Evolutionary conservation across 2,329 filamentous ascomycete species (phyloP), one percentile per base, ranked within the genome.

Genomic region (Magnaporthiopsis poae): DNA sequence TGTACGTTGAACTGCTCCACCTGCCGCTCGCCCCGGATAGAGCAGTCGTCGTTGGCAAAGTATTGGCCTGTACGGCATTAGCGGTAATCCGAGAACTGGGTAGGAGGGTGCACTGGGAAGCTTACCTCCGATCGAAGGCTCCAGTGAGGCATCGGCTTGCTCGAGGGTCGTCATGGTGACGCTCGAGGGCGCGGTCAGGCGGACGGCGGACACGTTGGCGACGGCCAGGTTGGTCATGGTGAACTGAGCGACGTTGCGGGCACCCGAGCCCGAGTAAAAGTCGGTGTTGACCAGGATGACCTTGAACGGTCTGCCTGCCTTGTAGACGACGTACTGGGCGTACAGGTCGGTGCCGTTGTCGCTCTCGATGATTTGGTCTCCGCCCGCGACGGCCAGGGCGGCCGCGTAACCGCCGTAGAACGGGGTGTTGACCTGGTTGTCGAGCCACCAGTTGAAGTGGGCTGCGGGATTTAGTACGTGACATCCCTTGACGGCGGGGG

Each of bases 221-320:
- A 68, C 66, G 2, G 36, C 11, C 60, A 84, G 69, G 0, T 82
- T 82, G 0, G 76, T 77, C 21, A 84, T 68, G 0, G 74, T 77
- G 67, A 81, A 80, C 3, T 74, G 72, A 68, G 80, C 75, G n/a
- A 68, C 73, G n/a, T 71, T 68, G 33, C 78, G 72, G 8, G 72
- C 75, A 4, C 75, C 74, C 31, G 71, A 72, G 0, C 75, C 75
- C 29, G 67, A 67, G 68, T 74, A 80, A 69, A 80, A 80, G 66
- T 81, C 77, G 9, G 80, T 80, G 69, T 81, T 81, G 67, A 79
- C 79, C 65, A 84, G 70, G n/a, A 84, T 70, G 4, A 76, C 76
- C 1, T 76, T 72, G 13, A 79, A 66, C 0, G 79, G 78, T 0
- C 69, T 67, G 0, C 76, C 76, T 5, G 71, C 68, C 3, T 77